phyloP scores from a whole-genome alignment of 371 early-diverging fungal genomes.

The Haplosporangium sp. region DNA sequence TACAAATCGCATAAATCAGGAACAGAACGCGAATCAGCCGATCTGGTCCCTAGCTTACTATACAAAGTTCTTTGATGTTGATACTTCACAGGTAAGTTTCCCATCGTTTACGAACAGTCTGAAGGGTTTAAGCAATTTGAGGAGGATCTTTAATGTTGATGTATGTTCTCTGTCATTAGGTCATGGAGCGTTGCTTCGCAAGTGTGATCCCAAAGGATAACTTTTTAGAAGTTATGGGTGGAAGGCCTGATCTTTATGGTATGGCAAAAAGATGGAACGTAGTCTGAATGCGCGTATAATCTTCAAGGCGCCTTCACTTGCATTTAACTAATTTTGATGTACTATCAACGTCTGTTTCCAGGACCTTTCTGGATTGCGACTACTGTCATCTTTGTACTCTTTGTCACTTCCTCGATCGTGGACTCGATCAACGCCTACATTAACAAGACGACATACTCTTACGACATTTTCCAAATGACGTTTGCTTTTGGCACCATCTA shows the following conservation, averaged over 20 bases:
- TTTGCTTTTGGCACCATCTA: constrained; percentile 86
- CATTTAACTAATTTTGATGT: not conserved
- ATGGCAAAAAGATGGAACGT: constrained; percentile 2
- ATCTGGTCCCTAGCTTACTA: constrained; percentile 91
- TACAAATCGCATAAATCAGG: constrained; percentile 45
- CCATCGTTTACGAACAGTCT: not conserved
- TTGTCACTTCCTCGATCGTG: constrained; percentile 91
- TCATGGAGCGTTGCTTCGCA: constrained; percentile 62
- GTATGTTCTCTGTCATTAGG: constrained; percentile 45
- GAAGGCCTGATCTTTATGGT: constrained; percentile 81
- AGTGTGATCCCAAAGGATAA: constrained; percentile 61
- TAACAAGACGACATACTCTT: constrained; percentile 62
- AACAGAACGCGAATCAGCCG: constrained; percentile 52
- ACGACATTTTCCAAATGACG: constrained; percentile 86
- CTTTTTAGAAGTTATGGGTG: constrained; percentile 61
- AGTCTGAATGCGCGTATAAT: not conserved
- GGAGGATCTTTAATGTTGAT: not conserved
- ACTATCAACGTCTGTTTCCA: constrained; percentile 9
- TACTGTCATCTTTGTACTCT: constrained; percentile 90
- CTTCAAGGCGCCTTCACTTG: not conserved
- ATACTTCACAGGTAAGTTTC: constrained; percentile 74
- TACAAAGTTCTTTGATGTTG: constrained; percentile 90
- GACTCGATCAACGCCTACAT: constrained; percentile 84
- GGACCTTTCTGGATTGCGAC: constrained; percentile 97
- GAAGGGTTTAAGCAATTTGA: not conserved